Evolutionary conservation across 768 basidiomycete genomes (phyloP).

Genomic region (Lanmaoa rubissima): DNA sequence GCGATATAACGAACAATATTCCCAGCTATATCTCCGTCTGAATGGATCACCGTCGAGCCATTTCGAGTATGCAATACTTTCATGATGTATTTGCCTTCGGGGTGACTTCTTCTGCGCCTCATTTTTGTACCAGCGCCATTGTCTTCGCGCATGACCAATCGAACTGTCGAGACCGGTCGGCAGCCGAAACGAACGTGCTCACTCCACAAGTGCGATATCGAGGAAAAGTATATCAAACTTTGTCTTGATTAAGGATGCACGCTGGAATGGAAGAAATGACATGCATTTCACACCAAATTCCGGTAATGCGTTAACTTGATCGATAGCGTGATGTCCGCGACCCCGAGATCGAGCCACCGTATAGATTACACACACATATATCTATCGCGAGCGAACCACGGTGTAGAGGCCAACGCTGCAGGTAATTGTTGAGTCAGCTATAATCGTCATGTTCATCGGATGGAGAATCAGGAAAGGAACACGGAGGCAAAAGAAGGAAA

Average conservation of each 20-base stretch:
- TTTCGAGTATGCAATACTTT: neutral
- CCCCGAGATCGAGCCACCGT: neutral
- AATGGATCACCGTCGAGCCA: neutral
- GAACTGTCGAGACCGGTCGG: neutral
- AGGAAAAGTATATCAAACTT: no score
- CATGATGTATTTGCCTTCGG: neutral
- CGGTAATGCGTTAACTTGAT: neutral
- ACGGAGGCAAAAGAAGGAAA: neutral
- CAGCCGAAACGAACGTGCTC: neutral
- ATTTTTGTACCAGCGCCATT: neutral
- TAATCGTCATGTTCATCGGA: slow-evolving; percentile 1
- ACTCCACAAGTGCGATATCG: neutral
- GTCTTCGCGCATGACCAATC: neutral
- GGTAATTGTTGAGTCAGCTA: neutral
- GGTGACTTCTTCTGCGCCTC: neutral
- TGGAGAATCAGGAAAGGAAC: slow-evolving; percentile 15
- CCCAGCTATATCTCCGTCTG: neutral
- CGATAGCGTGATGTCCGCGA: neutral
- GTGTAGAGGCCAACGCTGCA: neutral
- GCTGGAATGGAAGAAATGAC: neutral
- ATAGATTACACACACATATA: neutral
- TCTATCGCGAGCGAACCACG: neutral
- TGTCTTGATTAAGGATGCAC: neutral
- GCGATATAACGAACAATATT: neutral
- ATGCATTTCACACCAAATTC: neutral